Conservation (phyloP, 805 yeast species). For the Ogataea zsoltii region DNA sequence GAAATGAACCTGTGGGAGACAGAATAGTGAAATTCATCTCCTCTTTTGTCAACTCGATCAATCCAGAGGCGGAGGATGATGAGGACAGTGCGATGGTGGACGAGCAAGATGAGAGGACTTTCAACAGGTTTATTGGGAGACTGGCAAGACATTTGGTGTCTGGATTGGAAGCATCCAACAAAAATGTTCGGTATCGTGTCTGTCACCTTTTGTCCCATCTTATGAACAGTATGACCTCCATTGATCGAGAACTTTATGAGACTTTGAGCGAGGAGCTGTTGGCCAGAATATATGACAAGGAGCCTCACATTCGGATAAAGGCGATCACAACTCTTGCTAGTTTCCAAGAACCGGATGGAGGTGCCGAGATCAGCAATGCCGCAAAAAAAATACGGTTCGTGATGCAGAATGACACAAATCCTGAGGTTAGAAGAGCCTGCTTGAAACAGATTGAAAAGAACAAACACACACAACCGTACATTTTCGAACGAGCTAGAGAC, state of each 20-base stretch:
- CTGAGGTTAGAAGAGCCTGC: conserved; percentile 89
- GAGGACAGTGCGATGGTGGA: conserved; percentile 33
- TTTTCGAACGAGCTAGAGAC: conserved; percentile 85
- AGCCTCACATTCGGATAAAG: conserved; percentile 75
- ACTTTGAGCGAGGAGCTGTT: conserved; percentile 60
- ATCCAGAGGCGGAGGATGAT: conserved; percentile 37
- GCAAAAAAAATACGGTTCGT: conserved; percentile 48
- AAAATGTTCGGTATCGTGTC: conserved; percentile 75
- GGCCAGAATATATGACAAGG: conserved; percentile 71
- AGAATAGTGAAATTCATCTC: conserved; percentile 69
- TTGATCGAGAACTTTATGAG: conserved; percentile 71
- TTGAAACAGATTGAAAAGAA: conserved; percentile 66
- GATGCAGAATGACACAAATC: conserved; percentile 74
- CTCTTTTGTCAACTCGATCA: conserved; percentile 54
- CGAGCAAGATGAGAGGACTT: conserved; percentile 35
- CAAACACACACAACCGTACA: conserved; percentile 49
- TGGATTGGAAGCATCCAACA: conserved; percentile 77
- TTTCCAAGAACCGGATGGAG: conserved; percentile 63
- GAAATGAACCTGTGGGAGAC: conserved; percentile 72
- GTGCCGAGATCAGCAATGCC: conserved; percentile 43
- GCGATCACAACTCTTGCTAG: conserved; percentile 79
- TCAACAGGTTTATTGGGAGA: conserved; percentile 56
- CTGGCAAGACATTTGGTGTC: conserved; percentile 67
- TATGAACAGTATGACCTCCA: conserved; percentile 70
- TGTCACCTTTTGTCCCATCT: conserved; percentile 73